Base-by-base conservation (phyloP, 768 basidiomycete species). In the Boletus barrowsii region DNA sequence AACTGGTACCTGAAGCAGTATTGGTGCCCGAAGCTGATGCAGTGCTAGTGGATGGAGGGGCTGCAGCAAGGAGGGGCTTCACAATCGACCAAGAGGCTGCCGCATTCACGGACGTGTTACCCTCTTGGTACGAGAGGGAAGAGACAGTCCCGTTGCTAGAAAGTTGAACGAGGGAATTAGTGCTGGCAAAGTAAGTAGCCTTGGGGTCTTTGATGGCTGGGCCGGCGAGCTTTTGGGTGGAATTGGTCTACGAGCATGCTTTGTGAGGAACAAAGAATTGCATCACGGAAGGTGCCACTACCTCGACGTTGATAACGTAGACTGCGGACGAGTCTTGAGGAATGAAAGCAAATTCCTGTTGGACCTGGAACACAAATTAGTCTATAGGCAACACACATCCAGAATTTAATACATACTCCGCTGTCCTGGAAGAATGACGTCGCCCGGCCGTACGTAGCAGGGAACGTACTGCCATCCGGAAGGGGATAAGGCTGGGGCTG, bases 331-430 rank as follows among this genome's bases (percentile, higher is more conserved):
- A 82, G 65, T 92, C 86, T 65, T 85, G 78, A 18, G 90, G 89
- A 55, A 92, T 77, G 72, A 83, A 93, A 3, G 86, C 87, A 64
- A 92, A 86, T 67, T 88, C 83, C 53, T 84, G 75, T 61, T 89
- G 88, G 14, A 86, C 83, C 78, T 86, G 45, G 40, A 58, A 43
- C 8, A 22, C 44, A 39, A 26, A 8, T 30, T 5, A 11, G 18
- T 42, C 15, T 26, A 39, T 26, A 13, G 41, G 13, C 4, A n/a
- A 26, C 13, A n/a, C n/a, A 37, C 3, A 14, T 18, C 41, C 26
- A 0, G 15, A 49, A 24, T n/a, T 22, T 13, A 24, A 13, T 15
- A 62, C 82, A 49, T 67, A 83, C 86, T 45, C 78, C 80, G 37
- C 56, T 56, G 0, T 70, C 68, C 60, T 79, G 76, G 76, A 90